These are phyloP conservation scores for Lojkania enalia DNA, from an alignment of 2,329 filamentous ascomycete genomes.

Conservation along the genomic window DNA sequence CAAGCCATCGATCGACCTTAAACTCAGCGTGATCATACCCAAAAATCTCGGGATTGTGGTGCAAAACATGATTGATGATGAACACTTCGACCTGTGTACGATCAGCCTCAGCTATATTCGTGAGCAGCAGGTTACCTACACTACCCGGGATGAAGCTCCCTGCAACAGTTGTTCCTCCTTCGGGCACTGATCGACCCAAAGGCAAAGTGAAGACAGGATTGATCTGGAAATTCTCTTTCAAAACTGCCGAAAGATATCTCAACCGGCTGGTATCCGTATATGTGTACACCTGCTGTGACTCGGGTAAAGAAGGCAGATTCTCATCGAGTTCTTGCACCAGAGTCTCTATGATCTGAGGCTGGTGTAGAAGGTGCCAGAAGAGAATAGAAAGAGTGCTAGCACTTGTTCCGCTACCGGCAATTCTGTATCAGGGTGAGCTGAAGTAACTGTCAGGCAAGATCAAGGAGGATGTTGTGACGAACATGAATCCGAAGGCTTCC, in stretches of 20 bases:
- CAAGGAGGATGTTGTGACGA: too few relatives aligned
- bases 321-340: constrained; percentile 30
- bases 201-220: constrained; percentile 44
- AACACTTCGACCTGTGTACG: constrained; percentile 38
- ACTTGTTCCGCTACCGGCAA: constrained; percentile 42
- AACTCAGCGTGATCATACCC: constrained; percentile 35
- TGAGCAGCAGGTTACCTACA: too few relatives aligned
- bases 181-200: constrained; percentile 31
- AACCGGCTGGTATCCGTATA: neutral
- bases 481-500: constrained; percentile 45
- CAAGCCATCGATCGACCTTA: constrained; percentile 34
- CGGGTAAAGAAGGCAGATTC: constrained; percentile 28
- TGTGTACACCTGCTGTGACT: constrained; percentile 4
- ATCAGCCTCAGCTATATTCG: too few relatives aligned
- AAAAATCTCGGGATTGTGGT: constrained; percentile 3
- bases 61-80: constrained; percentile 33
- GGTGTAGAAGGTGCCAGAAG: constrained; percentile 39
- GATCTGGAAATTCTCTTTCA: constrained; percentile 42
- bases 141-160: constrained; percentile 29
- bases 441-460: neutral
- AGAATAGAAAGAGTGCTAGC: constrained; percentile 34
- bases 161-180: constrained; percentile 27
- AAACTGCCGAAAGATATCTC: constrained; percentile 9
- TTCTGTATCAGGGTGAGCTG: constrained; percentile 7
- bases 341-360: constrained; percentile 25